phyloP scores from a whole-genome alignment of 257 asterid genomes.

The Cinchona pubescens region DNA sequence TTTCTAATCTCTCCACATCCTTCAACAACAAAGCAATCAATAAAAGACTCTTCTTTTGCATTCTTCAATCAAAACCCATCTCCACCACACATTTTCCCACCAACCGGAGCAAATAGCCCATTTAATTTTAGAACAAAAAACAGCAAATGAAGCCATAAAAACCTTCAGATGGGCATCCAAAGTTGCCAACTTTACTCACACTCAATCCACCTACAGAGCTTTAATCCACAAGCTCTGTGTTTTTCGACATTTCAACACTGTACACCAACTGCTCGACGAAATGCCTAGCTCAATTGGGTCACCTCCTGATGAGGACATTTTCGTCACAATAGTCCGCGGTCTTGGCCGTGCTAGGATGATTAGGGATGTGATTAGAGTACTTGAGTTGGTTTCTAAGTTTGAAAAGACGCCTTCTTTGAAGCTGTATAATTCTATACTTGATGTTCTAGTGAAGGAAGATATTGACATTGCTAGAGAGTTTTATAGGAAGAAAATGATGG shows the following conservation, averaged over 20 bases:
- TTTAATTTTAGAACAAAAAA: constrained; percentile 72
- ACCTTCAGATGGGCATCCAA: constrained; percentile 94
- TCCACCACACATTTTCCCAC: constrained; percentile 53
- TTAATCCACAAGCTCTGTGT: constrained; percentile 69
- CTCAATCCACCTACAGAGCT: constrained; percentile 67
- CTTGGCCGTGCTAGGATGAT: constrained; percentile 67
- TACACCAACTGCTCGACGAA: constrained; percentile 70
- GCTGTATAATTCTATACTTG: constrained; percentile 76
- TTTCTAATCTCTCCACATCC: not conserved
- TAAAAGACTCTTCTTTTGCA: constrained; percentile 2
- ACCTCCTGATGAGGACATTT: constrained; percentile 67
- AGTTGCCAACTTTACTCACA: constrained; percentile 57
- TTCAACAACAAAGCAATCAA: constrained; percentile 5
- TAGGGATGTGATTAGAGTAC: constrained; percentile 56
- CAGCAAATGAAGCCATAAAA: constrained; percentile 61
- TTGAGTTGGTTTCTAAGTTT: constrained; percentile 54
- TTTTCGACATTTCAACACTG: constrained; percentile 52
- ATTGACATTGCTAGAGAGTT: constrained; percentile 84
- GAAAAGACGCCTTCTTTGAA: constrained; percentile 68
- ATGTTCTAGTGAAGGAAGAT: constrained; percentile 81
- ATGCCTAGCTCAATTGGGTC: constrained; percentile 60
- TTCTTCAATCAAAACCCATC: constrained; percentile 34
- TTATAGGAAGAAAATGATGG: constrained; percentile 79
- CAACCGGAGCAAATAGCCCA: constrained; percentile 54
- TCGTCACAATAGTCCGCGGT: constrained; percentile 71